Percentiles rank a stretch among this genome's conserved stretches.
These are phyloP conservation scores for Carex myosuroides DNA, from an alignment of 176 grass and related monocot species.

Conservation along the genomic window DNA sequence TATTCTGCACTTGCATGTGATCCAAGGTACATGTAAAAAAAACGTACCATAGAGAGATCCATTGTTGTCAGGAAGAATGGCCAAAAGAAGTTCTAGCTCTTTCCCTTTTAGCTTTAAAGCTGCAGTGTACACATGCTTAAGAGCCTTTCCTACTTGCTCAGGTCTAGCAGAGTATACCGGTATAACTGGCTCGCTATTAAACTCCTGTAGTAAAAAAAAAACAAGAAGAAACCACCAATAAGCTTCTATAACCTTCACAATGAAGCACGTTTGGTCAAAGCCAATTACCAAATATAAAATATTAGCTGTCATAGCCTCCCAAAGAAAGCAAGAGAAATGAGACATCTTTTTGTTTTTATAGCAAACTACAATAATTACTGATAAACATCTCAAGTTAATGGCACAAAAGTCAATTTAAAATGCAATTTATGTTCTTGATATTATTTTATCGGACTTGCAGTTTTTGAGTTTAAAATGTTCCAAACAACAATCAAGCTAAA, in stretches of 20 bases:
- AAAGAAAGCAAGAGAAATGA: neutral
- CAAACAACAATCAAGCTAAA: neutral
- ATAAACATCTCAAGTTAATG: neutral
- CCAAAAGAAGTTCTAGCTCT: conserved; percentile 96
- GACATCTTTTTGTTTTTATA: neutral
- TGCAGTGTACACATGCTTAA: conserved; percentile 85
- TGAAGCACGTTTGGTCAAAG: neutral
- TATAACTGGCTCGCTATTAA: conserved; percentile 86
- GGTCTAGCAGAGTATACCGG: conserved; percentile 92
- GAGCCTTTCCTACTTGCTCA: conserved; percentile 85
- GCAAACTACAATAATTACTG: neutral
- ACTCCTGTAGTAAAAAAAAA: conserved; percentile 47
- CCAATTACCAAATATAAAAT: neutral
- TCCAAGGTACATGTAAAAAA: neutral
- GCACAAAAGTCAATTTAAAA: neutral
- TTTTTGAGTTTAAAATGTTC: neutral
- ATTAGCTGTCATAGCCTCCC: neutral
- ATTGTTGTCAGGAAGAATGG: conserved; percentile 95
- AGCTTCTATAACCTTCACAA: neutral
- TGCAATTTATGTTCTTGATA: neutral
- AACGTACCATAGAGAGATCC: conserved; percentile 79
- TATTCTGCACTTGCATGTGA: neutral
- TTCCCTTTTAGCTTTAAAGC: conserved; percentile 87
- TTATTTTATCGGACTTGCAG: neutral
- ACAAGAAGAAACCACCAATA: neutral